These are phyloP conservation scores for Solanum hybrid DNA, from an alignment of 305 asterid species.

Conservation along the genomic window DNA sequence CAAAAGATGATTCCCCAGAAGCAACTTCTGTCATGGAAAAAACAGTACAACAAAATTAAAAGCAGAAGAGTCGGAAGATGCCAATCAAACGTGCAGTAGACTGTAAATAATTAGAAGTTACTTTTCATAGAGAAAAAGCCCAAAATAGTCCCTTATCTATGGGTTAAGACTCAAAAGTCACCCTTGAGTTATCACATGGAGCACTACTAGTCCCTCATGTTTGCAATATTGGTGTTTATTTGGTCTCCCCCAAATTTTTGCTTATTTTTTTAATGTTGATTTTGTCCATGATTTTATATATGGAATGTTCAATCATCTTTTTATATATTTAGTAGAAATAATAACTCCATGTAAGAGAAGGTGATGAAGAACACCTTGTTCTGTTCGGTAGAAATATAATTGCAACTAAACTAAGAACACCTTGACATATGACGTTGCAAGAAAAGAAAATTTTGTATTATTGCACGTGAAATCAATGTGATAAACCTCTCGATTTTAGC, in stretches of 20 bases:
- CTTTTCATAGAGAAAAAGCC: not conserved
- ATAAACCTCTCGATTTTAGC: not conserved
- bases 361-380: not conserved
- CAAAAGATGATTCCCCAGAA: conserved; percentile 60
- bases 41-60: conserved; percentile 11
- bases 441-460: not conserved
- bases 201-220: not conserved
- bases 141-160: not conserved
- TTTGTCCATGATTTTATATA: not conserved
- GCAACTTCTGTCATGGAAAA: conserved; percentile 35
- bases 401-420: not conserved
- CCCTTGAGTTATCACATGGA: not conserved
- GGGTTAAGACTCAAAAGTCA: not conserved
- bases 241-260: not conserved
- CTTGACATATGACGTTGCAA: not conserved
- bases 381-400: not conserved
- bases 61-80: not conserved
- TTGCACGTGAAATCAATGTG: not conserved
- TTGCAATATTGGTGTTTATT: not conserved
- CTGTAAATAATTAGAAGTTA: not conserved
- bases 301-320: not conserved
- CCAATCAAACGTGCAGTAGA: not conserved
- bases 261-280: not conserved
- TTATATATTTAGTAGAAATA: not conserved
- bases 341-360: not conserved